Percentiles rank a stretch among this genome's conserved stretches.
Conservation (phyloP, 345 rosid genomes). For the Lepidium sativum region DNA sequence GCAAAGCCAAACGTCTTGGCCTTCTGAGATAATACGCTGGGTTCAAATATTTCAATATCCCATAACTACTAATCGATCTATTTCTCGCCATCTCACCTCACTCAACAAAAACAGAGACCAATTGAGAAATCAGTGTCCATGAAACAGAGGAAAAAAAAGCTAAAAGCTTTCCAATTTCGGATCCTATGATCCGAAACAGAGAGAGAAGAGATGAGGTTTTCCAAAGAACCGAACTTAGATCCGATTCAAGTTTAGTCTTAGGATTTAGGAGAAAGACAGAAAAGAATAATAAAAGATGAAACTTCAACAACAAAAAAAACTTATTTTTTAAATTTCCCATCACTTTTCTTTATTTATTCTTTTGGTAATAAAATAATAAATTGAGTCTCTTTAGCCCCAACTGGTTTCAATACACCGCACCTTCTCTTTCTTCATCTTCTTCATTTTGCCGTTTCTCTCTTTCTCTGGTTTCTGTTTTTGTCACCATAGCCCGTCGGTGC, state of each 20-base stretch:
- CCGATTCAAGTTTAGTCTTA: conserved; percentile 5
- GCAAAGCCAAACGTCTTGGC: conserved; percentile 65
- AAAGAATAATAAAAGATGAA: neutral
- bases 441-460: conserved; percentile 1
- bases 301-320: neutral
- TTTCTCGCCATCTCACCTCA: conserved; percentile 25
- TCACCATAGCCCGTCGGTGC: neutral
- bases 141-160: conserved; percentile 4
- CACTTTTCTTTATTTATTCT: conserved; percentile 9
- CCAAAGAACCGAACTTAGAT: conserved; percentile 8
- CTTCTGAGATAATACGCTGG: conserved; percentile 69
- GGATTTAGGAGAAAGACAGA: neutral
- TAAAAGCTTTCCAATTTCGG: conserved; percentile 6
- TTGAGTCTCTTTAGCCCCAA: conserved; percentile 4
- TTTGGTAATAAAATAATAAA: neutral
- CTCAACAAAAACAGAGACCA: conserved; percentile 17
- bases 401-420: neutral
- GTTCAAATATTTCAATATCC: conserved; percentile 48
- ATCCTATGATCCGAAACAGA: conserved; percentile 10
- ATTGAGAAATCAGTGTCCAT: conserved; percentile 20
- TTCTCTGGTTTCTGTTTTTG: neutral
- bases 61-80: conserved; percentile 23
- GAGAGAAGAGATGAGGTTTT: neutral
- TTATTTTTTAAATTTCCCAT: conserved; percentile 3
- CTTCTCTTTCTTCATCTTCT: neutral